Base-by-base conservation (phyloP, 768 basidiomycete species). In the Hygrophoropsis aurantiaca region DNA sequence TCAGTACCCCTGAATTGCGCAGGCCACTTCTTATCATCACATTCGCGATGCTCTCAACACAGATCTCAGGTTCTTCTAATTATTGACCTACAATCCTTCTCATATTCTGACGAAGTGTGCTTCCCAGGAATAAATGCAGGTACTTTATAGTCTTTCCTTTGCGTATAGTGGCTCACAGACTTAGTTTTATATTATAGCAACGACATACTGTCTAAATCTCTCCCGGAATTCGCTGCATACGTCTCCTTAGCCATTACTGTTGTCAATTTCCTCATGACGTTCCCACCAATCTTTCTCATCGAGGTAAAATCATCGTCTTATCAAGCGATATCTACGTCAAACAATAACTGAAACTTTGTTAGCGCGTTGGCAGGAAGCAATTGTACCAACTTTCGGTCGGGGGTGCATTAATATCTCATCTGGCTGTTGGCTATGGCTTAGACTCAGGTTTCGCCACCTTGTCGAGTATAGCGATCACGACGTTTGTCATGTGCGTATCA, bases 161-260 rank as follows among this genome's bases (percentile, higher is more conserved):
- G 9, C 8, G 18, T 23, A n/a, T 9, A 42, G 11, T 16, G 40
- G 30, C 44, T 47, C 48, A 53, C 44, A 19, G 20, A 48, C 24
- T 21, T 60, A 85, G 93, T 95, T 21, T 74, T 95, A 45, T 95
- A 93, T 64, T 95, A 94, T 68, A 90, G 87, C 67, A 94, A 91
- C 55, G 80, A 84, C 40, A 97, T 97, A 54, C 77, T 97, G 21
- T 80, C 84, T 19, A 86, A 80, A 49, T 77, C 90, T 3, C 71
- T 97, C 45, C 91, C 93, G 13, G 77, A 87, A 15, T 64, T 84
- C 19, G 93, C 88, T 0, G 81, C 90, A 16, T 86, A 90, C 55
- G 79, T 94, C 16, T 93, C 92, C 2, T 66, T 97, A 2, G 87
- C 84, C 15, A 89, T 95, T 41, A 87, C 92, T 0, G 59, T 90